Conservation (phyloP, 805 yeast species). For the Nakazawaea ernobii region DNA sequence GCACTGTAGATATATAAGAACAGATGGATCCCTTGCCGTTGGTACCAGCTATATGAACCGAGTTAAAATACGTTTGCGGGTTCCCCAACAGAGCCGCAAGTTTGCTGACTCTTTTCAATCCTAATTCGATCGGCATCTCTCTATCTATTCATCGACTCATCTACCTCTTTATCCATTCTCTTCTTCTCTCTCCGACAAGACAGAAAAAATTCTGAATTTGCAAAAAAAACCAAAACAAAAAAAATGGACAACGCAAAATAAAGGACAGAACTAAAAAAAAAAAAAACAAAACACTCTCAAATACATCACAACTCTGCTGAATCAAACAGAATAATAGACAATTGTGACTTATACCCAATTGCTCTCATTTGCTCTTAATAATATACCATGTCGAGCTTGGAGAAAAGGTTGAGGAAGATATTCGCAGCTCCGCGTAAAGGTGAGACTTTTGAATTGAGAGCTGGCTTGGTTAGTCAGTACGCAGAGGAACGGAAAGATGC, state of each 20-base stretch:
- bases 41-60: constrained; percentile 93
- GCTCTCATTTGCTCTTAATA: neutral
- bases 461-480: constrained; percentile 90
- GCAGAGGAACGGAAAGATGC: constrained; percentile 95
- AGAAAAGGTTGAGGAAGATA: constrained; percentile 36
- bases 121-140: constrained; percentile 50
- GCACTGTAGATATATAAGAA: constrained; percentile 66
- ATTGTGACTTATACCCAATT: no score
- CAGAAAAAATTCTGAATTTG: neutral
- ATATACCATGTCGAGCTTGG: constrained; percentile 20
- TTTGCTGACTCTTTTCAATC: constrained; percentile 42
- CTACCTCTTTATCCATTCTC: no score
- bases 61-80: constrained; percentile 60
- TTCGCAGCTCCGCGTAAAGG: constrained; percentile 44
- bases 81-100: constrained; percentile 51
- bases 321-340: no score
- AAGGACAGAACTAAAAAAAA: neutral
- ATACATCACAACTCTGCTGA: no score
- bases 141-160: neutral
- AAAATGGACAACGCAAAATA: neutral
- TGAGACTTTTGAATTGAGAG: constrained; percentile 85
- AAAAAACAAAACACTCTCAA: neutral
- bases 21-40: constrained; percentile 95
- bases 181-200: neutral
- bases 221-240: neutral